Evolutionary conservation across 2,329 filamentous ascomycete genomes (phyloP).

Genomic region (Zalaria sp.): DNA sequence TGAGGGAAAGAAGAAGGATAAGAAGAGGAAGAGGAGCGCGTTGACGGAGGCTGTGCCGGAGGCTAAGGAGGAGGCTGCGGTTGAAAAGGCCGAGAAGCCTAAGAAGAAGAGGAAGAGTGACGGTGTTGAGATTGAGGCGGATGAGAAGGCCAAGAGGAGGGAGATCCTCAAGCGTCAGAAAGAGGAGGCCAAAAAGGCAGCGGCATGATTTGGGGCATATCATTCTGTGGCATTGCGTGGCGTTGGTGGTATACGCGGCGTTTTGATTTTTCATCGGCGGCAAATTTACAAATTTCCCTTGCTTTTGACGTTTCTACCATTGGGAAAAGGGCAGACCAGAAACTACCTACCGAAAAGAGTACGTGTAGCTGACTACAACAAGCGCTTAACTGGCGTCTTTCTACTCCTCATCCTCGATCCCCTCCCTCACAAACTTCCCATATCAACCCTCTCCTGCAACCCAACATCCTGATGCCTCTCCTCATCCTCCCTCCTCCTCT

Average conservation of each 20-base stretch:
- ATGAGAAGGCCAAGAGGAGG: slow-evolving; percentile 11
- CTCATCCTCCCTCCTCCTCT: too few species aligned
- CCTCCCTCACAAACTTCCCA: too few species aligned
- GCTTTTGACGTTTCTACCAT: too few species aligned
- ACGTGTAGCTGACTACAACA: too few species aligned
- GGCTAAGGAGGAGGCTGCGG: slow-evolving; percentile 10
- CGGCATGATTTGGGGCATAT: not conserved
- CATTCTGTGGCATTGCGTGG: not conserved
- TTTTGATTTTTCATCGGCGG: not conserved
- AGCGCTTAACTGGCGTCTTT: too few species aligned
- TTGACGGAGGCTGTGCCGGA: slow-evolving; percentile 10
- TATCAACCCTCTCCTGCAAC: too few species aligned
- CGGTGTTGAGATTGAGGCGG: slow-evolving; percentile 7
- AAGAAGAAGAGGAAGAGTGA: slow-evolving; percentile 17
- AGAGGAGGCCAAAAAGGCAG: slow-evolving; percentile 8
- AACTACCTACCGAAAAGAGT: too few species aligned
- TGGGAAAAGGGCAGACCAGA: too few species aligned
- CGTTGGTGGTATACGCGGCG: not conserved
- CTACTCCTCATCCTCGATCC: too few species aligned
- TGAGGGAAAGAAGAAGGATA: slow-evolving; percentile 14
- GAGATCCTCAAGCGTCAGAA: slow-evolving; percentile 11
- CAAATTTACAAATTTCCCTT: not conserved
- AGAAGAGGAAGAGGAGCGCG: slow-evolving; percentile 17
- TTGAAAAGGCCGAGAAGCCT: slow-evolving; percentile 13
- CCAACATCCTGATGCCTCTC: too few species aligned